A percentile compares a stretch with the other conserved stretches of the same genome.
Conservation (phyloP, 2,329 filamentous ascomycete genomes). For the Pseudogymnoascus sp. region DNA sequence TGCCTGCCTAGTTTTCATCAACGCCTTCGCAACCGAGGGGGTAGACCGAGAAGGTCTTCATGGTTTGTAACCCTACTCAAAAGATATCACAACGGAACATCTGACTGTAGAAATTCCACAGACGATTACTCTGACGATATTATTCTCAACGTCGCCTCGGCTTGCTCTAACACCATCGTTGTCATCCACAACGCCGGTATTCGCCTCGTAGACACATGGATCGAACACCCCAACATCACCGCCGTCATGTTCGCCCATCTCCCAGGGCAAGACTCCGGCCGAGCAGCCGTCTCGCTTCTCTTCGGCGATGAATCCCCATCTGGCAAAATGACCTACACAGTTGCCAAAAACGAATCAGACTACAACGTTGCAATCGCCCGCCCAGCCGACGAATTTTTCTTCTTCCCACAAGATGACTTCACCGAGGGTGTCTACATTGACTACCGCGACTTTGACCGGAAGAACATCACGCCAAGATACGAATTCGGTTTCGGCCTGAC, state of each 20-base stretch:
- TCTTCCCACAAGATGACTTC: slow-evolving; percentile 22
- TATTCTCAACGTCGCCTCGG: slow-evolving; percentile 46
- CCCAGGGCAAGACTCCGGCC: slow-evolving; percentile 53
- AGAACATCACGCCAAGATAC: slow-evolving; percentile 28
- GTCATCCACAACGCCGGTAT: slow-evolving; percentile 55
- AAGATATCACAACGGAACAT: neutral
- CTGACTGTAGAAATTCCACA: neutral
- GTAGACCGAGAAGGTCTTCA: slow-evolving; percentile 51
- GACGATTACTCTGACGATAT: slow-evolving; percentile 41
- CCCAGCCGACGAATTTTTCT: slow-evolving; percentile 20
- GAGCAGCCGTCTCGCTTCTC: slow-evolving; percentile 51
- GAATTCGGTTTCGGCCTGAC: slow-evolving; percentile 42
- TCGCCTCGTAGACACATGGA: slow-evolving; percentile 48
- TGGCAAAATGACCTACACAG: slow-evolving; percentile 44
- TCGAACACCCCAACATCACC: slow-evolving; percentile 54
- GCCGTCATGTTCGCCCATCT: slow-evolving; percentile 52
- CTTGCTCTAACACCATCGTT: slow-evolving; percentile 54
- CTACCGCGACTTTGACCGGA: slow-evolving; percentile 42
- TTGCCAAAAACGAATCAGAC: slow-evolving; percentile 42
- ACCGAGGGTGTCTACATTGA: slow-evolving; percentile 42
- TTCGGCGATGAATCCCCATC: slow-evolving; percentile 50
- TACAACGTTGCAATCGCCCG: slow-evolving; percentile 31
- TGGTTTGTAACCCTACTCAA: slow-evolving; percentile 22
- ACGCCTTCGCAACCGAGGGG: slow-evolving; percentile 64
- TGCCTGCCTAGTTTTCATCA: slow-evolving; percentile 60